phyloP scores from a whole-genome alignment of 2,329 filamentous ascomycete genomes.

The Fusarium neocosmosporiellum region DNA sequence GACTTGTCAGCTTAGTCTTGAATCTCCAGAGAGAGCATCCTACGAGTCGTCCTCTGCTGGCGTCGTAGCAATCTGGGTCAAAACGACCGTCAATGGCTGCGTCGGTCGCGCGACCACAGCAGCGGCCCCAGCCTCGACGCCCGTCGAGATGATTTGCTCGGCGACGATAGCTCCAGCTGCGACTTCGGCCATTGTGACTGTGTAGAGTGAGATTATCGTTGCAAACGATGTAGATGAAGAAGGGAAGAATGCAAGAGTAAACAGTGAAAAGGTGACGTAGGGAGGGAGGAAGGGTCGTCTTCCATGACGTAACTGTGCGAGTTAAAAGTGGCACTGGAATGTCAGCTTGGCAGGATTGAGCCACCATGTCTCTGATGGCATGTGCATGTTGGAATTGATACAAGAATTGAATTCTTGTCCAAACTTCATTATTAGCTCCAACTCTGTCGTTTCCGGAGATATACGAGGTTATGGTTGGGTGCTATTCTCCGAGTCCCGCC shows the following conservation, averaged over 20 bases:
- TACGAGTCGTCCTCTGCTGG: constrained; percentile 26
- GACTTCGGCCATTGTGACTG: constrained; percentile 32
- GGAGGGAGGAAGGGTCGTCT: background rate
- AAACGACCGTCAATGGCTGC: constrained; percentile 31
- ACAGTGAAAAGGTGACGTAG: background rate
- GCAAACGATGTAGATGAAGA: background rate
- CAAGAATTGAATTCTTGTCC: background rate
- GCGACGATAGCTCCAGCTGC: constrained; percentile 31
- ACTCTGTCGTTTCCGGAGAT: background rate
- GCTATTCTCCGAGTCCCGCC: background rate
- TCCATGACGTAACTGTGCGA: constrained; percentile 4
- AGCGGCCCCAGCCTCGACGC: constrained; percentile 31
- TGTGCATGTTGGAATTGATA: background rate
- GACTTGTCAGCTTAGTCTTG: fast-evolving
- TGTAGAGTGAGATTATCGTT: background rate
- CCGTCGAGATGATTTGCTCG: constrained; percentile 36
- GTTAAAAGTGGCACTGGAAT: background rate
- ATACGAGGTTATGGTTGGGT: background rate
- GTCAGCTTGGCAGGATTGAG: background rate
- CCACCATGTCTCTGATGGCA: background rate
- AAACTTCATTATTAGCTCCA: background rate
- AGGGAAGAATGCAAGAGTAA: background rate
- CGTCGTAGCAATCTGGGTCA: constrained; percentile 33
- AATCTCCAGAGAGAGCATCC: fast-evolving
- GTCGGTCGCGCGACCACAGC: constrained; percentile 30